Base-by-base conservation (phyloP, 169 alveolate genomes). In the Cryptosporidium canis region DNA sequence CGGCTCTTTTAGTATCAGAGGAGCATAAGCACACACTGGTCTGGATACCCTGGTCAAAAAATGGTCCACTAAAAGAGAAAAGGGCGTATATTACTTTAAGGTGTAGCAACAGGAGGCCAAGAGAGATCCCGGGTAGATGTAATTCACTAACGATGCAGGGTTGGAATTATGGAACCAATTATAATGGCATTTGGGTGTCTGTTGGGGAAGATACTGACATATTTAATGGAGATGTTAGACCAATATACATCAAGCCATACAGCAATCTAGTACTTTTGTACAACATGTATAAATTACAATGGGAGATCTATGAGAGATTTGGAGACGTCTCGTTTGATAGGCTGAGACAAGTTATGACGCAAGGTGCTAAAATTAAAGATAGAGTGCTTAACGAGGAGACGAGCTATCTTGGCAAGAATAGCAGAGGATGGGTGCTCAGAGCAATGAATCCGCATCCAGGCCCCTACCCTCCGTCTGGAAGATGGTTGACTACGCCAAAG, bases 141-240 rank as follows among this genome's bases (percentile, higher is more conserved):
- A 61, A 77, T 77, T 27, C 70, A 24, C 16, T 77, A 7, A 33
- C 63, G 31, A 77, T 77, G 71, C 87, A 77, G 24, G 87, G 87
- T 58, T 77, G 87, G 87, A 58, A 55, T 58, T 58, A 58, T 39
- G 72, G 87, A 31, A 48, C 87, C n/a, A 58, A 37, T 43, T 61
- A 41, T 58, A 77, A 77, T 18, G 87, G 87, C 6, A 39, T 77
- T 14, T 77, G 87, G 87, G 70, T 61, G 12, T 39, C 29, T 61
- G 87, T 61, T 56, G 87, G 87, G 2, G 72, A 55, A 24, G 41
- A 14, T n/a, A 48, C 63, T 12, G 87, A 77, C 33, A 37, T 39
- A 9, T 77, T 77, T n/a, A 77, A 35, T 77, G 77, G 87, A 18
- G 87, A 77, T 43, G 43, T 63, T 5, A 55, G 72, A 27, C 66